Evolutionary conservation across 2,329 filamentous ascomycete species (phyloP).

Genomic region (Tolypocladium cylindrosporum): DNA sequence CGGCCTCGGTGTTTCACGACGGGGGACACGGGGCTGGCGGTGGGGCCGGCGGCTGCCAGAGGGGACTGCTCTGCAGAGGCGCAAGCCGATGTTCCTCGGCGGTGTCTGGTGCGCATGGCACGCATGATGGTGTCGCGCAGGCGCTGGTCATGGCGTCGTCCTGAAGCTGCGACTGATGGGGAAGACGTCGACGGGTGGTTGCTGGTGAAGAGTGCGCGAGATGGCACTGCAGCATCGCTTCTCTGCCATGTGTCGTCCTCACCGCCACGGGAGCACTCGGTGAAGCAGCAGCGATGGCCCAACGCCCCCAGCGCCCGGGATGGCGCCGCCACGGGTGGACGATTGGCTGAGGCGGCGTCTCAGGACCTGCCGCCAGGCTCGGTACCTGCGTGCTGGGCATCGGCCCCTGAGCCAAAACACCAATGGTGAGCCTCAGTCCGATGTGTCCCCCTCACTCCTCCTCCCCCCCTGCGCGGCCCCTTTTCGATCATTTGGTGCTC

Average conservation of each 20-base stretch:
- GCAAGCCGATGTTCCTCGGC: too few relatives aligned
- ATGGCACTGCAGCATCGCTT: background rate
- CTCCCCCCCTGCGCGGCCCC: background rate
- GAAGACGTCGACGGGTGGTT: too few relatives aligned
- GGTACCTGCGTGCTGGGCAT: constrained; percentile 14
- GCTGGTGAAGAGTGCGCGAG: too few relatives aligned
- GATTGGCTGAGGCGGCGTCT: constrained; percentile 24
- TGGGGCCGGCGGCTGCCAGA: too few relatives aligned
- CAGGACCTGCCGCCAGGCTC: constrained; percentile 11
- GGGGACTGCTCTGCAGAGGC: too few relatives aligned
- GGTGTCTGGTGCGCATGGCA: background rate
- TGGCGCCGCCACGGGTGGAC: constrained; percentile 3
- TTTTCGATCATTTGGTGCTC: too few relatives aligned
- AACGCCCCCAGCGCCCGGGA: background rate
- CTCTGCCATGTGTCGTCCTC: background rate
- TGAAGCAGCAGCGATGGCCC: too few relatives aligned
- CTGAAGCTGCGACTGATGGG: too few relatives aligned
- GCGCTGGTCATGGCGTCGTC: background rate
- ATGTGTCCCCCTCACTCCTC: background rate
- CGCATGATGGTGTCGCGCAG: background rate
- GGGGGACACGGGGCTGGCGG: background rate
- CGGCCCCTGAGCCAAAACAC: constrained; percentile 4
- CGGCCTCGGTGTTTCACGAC: background rate
- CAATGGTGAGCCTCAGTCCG: background rate
- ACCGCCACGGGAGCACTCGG: background rate